Base-by-base conservation (phyloP, 768 basidiomycete species). In the Coprinopsis strossmayeri region DNA sequence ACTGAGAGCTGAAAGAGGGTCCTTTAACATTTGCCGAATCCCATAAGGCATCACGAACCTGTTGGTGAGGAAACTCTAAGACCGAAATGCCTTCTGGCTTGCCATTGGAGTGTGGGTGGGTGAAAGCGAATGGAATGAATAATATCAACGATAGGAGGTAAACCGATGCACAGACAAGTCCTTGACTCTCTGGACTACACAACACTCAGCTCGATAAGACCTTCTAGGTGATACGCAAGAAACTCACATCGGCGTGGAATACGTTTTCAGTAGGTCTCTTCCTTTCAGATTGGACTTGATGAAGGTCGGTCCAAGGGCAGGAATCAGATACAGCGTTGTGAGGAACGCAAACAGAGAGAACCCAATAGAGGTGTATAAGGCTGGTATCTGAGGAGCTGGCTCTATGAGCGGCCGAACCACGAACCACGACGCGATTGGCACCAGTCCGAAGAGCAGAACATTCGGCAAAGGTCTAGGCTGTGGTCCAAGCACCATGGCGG, bases 81-180 rank as follows among this genome's bases (percentile, higher is more conserved):
- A 85, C 71, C 11, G 80, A 71, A 18, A 87, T 76, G 1, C 84
- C 85, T 55, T 89, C 81, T 5, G 68, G 73, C 49, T 64, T 61
- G 35, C 64, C 63, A 61, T 66, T 60, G 21, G 71, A 64, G 26
- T 74, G 71, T 46, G 81, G 71, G 52, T 85, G 76, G 39, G 91
- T 88, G 65, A 96, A 99, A 0, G 91, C 89, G 60, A 97, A 94
- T 0, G 95, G 95, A 49, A 96, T 95, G 59, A 98, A 99, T 3
- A 96, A 71, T 49, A 91, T 89, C 54, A 99, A 69, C 34, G 86
- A 68, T 34, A 90, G 75, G 50, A 96, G 86, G 62, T 98, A 98
- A 48, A 94, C 75, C 1, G 84, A 78, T 1, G 95, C 93, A 59
- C 86, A 90, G 42, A 96, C 84, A 50, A 97, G 81, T 11, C 95